Evolutionary conservation across 2,329 filamentous ascomycete genomes (phyloP).

Genomic region (Paracoccidioides brasiliensis): DNA sequence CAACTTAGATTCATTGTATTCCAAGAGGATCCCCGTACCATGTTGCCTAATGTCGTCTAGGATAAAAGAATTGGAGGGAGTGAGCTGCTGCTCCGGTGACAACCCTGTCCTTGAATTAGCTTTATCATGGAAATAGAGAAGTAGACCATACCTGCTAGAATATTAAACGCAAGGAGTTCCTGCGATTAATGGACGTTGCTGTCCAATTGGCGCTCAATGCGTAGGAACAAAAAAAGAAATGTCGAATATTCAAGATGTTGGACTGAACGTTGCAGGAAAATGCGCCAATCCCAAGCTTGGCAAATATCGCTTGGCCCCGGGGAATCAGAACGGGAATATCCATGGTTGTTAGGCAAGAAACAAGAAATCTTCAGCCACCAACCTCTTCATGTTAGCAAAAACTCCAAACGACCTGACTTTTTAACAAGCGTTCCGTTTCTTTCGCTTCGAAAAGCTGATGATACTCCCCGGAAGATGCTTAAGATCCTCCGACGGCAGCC

Average conservation of each 20-base stretch:
- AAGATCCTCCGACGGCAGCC: slow-evolving; percentile 23
- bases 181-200: slow-evolving; percentile 13
- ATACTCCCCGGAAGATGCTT: slow-evolving; percentile 19
- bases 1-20: neutral
- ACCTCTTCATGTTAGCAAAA: slow-evolving; percentile 1
- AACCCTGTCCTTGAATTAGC: slow-evolving; percentile 17
- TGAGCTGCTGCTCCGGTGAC: slow-evolving; percentile 29
- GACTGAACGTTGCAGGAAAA: neutral
- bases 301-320: neutral
- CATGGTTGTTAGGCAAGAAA: too few relatives aligned
- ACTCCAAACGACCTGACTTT: neutral
- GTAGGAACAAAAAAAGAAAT: slow-evolving; percentile 12
- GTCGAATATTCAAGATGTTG: neutral
- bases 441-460: neutral
- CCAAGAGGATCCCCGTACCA: slow-evolving; percentile 16
- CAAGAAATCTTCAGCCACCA: neutral
- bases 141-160: slow-evolving; percentile 25
- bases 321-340: neutral
- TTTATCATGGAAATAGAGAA: neutral
- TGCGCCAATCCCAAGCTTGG: neutral
- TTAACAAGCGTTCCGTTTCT: neutral
- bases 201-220: slow-evolving; percentile 17
- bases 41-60: slow-evolving; percentile 23
- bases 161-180: slow-evolving; percentile 30
- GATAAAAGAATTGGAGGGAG: slow-evolving; percentile 26